These are phyloP conservation scores for Tilletia setariae DNA, from an alignment of 1,284 basidiomycete genomes.

Conservation along the genomic window DNA sequence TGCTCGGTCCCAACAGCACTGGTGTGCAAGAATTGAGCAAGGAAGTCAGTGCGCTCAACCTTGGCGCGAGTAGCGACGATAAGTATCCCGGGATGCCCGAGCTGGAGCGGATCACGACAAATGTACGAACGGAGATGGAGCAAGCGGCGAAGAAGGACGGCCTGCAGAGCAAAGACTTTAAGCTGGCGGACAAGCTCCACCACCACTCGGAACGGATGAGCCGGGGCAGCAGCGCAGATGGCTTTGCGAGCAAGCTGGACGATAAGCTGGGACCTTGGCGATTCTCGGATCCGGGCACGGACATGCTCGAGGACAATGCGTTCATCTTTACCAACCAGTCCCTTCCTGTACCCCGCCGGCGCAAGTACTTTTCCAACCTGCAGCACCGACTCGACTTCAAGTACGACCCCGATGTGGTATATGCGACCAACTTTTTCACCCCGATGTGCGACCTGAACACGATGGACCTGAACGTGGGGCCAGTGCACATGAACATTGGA, in stretches of 20 bases:
- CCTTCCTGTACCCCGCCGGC: slow-evolving; percentile 51
- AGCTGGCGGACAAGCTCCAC: slow-evolving; percentile 43
- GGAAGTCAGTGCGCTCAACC: not conserved
- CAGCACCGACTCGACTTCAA: slow-evolving; percentile 47
- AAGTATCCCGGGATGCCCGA: slow-evolving; percentile 25
- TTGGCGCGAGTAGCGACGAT: not conserved
- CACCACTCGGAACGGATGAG: slow-evolving; percentile 21
- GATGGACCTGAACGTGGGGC: slow-evolving; percentile 44
- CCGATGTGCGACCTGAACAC: slow-evolving; percentile 49
- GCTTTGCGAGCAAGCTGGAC: slow-evolving; percentile 31
- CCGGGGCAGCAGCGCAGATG: not conserved
- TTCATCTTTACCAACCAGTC: slow-evolving; percentile 55
- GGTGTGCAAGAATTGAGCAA: not conserved
- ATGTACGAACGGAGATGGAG: slow-evolving; percentile 39
- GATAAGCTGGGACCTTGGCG: slow-evolving; percentile 55
- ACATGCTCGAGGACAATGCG: slow-evolving; percentile 57
- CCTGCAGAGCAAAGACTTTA: slow-evolving; percentile 42
- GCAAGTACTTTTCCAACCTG: slow-evolving; percentile 54
- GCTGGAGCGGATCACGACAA: slow-evolving; percentile 34
- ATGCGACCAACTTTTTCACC: slow-evolving; percentile 46
- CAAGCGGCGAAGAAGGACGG: slow-evolving; percentile 43
- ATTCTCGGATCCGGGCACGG: slow-evolving; percentile 53
- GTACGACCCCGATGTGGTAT: slow-evolving; percentile 37
- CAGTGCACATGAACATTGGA: slow-evolving; percentile 40
- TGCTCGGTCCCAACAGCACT: not conserved